Conservation (phyloP, 352 stramenopile genomes). For the Phytopythium cucurbitacearum region DNA sequence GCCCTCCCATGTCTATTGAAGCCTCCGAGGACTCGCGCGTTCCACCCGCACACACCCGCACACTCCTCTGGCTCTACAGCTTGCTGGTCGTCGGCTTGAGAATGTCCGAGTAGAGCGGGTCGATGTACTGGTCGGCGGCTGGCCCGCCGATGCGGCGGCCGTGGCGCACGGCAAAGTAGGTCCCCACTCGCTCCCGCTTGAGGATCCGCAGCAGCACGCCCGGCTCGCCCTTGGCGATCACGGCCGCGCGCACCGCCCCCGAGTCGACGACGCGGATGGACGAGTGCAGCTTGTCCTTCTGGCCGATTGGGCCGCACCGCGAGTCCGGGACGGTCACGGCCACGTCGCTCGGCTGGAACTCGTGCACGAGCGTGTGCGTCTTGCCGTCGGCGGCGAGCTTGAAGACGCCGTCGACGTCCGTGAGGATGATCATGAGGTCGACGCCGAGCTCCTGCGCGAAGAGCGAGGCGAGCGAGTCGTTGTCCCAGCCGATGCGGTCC, state of each 20-base stretch:
- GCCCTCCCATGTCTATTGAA: too few species aligned
- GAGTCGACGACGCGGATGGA: slow-evolving; percentile 78
- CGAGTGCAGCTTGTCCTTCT: slow-evolving; percentile 80
- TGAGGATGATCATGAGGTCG: slow-evolving; percentile 77
- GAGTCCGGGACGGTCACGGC: slow-evolving; percentile 38
- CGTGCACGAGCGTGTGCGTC: slow-evolving; percentile 30
- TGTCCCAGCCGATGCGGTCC: slow-evolving; percentile 78
- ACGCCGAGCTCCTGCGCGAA: slow-evolving; percentile 70
- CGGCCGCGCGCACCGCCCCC: slow-evolving; percentile 44
- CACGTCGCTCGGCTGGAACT: slow-evolving; percentile 37
- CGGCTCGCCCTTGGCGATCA: slow-evolving; percentile 65
- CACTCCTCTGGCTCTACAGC: slow-evolving; percentile 12
- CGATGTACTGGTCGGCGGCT: slow-evolving; percentile 43
- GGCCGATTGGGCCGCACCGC: slow-evolving; percentile 53
- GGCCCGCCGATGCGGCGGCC: slow-evolving; percentile 42
- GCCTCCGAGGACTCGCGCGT: too few species aligned
- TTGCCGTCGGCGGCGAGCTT: slow-evolving; percentile 16
- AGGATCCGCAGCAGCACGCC: slow-evolving; percentile 57
- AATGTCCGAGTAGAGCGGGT: slow-evolving; percentile 70
- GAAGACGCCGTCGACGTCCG: slow-evolving; percentile 69
- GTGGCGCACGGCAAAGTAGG: slow-evolving; percentile 46
- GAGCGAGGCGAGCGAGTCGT: slow-evolving; percentile 77
- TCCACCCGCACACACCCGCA: too few species aligned
- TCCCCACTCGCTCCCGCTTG: slow-evolving; percentile 64
- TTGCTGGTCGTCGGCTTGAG: slow-evolving; percentile 27